Evolutionary conservation across 202 grass and related monocot genomes (phyloP).

Genomic region (Cymbopogon flexuosus): DNA sequence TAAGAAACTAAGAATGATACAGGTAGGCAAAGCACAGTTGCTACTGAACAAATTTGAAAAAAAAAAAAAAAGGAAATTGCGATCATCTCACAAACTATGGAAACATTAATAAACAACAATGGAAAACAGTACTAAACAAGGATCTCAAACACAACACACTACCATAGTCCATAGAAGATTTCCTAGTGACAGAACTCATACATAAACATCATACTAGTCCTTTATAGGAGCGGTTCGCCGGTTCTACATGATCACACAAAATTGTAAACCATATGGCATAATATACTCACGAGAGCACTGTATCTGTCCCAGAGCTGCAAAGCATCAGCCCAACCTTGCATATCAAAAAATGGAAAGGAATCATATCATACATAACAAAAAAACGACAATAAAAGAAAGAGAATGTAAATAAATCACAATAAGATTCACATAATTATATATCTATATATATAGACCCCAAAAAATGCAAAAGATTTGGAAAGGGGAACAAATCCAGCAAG

Average conservation of each 20-base stretch:
- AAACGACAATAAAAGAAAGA: neutral
- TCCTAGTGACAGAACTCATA: neutral
- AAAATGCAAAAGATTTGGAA: neutral
- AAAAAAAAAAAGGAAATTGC: too few relatives aligned
- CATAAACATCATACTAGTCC: neutral
- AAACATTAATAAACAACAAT: neutral
- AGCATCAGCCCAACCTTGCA: neutral
- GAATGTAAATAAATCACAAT: neutral
- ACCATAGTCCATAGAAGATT: neutral
- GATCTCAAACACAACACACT: neutral
- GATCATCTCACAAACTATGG: neutral
- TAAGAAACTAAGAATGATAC: neutral
- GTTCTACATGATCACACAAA: neutral
- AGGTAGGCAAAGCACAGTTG: neutral
- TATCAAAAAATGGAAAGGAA: constrained; percentile 1
- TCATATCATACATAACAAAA: neutral
- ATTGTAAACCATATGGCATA: neutral
- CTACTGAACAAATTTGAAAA: too few relatives aligned
- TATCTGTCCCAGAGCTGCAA: neutral
- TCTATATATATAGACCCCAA: neutral
- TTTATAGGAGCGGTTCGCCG: neutral
- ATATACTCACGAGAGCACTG: constrained; percentile 8
- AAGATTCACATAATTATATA: neutral
- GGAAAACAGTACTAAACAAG: neutral
- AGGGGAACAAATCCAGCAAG: neutral